phyloP scores from a whole-genome alignment of 164 flowering plant genomes.

The Umbilicus rupestris region DNA sequence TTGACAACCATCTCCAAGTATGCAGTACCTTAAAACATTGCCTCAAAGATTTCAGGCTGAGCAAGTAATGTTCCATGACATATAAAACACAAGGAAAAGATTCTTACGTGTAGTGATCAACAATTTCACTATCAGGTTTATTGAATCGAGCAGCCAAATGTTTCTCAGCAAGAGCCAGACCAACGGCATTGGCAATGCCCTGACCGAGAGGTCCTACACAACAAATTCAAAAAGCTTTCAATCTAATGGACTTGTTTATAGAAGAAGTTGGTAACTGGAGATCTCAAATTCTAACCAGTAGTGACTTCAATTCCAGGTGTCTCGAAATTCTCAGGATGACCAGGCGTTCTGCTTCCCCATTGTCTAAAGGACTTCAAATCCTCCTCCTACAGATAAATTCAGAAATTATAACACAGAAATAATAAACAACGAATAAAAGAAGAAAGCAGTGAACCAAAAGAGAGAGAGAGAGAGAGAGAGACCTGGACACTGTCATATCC shows the following conservation, averaged over 20 bases:
- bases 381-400: constrained; percentile 44
- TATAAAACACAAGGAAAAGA: not conserved
- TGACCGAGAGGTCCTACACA: constrained; percentile 93
- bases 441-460: no score
- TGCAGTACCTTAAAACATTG: constrained; percentile 40
- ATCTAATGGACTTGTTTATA: not conserved
- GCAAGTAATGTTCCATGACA: not conserved
- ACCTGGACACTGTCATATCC: constrained; percentile 79
- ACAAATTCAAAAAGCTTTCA: not conserved
- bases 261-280: not conserved
- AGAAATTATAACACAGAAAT: not conserved
- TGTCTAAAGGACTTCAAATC: constrained; percentile 91
- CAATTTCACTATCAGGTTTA: constrained; percentile 76
- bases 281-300: constrained; percentile 48
- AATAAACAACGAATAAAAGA: no score
- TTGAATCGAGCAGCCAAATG: constrained; percentile 95
- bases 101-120: constrained; percentile 92
- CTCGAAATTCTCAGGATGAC: constrained; percentile 99
- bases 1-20: constrained; percentile 96
- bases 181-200: constrained; percentile 94
- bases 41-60: not conserved
- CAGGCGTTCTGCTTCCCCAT: constrained; percentile 96
- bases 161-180: constrained; percentile 95
- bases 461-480: not conserved
- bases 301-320: constrained; percentile 98